Evolutionary conservation across 768 basidiomycete genomes (phyloP), one percentile per base, ranked within the genome.

Genomic region (Symmetrospora coprosmae): DNA sequence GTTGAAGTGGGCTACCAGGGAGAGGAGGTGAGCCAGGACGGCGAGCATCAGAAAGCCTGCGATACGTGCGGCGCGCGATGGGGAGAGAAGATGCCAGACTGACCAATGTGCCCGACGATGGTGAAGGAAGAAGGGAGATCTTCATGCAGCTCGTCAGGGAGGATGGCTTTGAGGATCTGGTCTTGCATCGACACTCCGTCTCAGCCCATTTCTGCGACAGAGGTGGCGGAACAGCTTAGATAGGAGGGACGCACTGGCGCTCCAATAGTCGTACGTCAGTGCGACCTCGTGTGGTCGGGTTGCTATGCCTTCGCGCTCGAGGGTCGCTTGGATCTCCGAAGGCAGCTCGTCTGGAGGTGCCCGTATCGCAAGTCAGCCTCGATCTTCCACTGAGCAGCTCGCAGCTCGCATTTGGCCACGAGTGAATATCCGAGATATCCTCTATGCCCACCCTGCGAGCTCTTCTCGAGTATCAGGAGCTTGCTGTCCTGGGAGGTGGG

Each of bases 1-100:
- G 71, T 99, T 99, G 50, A 96, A 73, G 70, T 97, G 94, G 0
- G 87, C 92, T 94, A 60, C 21, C 28, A n/a, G n/a, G n/a, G n/a
- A n/a, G n/a, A n/a, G n/a, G n/a, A n/a, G n/a, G n/a, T n/a, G n/a
- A n/a, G n/a, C n/a, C n/a, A n/a, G n/a, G n/a, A n/a, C n/a, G n/a
- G n/a, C n/a, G n/a, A n/a, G n/a, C n/a, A n/a, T n/a, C n/a, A n/a
- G n/a, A n/a, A n/a, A n/a, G n/a, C n/a, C n/a, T n/a, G n/a, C n/a
- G n/a, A n/a, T n/a, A n/a, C n/a, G n/a, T n/a, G n/a, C n/a, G n/a
- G n/a, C n/a, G n/a, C n/a, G n/a, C n/a, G n/a, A n/a, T n/a, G n/a
- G n/a, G n/a, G n/a, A n/a, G n/a, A n/a, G n/a, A n/a, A n/a, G n/a
- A n/a, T n/a, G n/a, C n/a, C 30, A 2, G 50, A 38, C 80, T 53